Evolutionary conservation across 2,329 filamentous ascomycete species (phyloP).

Genomic region (Fusarium newnesense): DNA sequence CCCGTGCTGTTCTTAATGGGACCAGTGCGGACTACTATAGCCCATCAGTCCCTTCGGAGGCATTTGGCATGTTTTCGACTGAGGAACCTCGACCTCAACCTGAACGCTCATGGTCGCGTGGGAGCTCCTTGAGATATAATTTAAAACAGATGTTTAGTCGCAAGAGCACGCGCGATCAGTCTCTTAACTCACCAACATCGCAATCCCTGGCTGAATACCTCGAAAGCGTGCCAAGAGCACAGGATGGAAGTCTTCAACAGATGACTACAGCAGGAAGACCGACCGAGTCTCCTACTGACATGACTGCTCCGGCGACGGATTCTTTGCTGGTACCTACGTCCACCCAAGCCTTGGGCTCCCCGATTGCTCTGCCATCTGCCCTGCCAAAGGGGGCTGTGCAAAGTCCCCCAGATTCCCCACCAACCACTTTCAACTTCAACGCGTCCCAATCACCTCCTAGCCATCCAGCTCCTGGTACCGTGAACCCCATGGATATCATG

Average conservation of each 20-base stretch:
- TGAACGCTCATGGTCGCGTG: conserved; percentile 45
- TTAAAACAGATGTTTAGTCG: conserved; percentile 51
- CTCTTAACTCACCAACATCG: conserved; percentile 43
- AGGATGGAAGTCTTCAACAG: conserved; percentile 36
- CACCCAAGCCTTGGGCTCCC: conserved; percentile 36
- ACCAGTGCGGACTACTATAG: conserved; percentile 56
- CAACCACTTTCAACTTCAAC: conserved; percentile 36
- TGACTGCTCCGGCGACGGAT: conserved; percentile 33
- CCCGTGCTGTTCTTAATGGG: conserved; percentile 48
- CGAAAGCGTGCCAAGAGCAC: conserved; percentile 16
- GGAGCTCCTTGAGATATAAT: conserved; percentile 51
- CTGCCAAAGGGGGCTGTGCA: conserved; percentile 30
- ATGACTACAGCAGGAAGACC: conserved; percentile 39
- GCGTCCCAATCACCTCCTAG: conserved; percentile 46
- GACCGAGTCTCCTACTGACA: conserved; percentile 48
- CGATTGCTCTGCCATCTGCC: conserved; percentile 33
- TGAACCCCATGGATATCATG: conserved; percentile 66
- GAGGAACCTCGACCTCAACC: conserved; percentile 38
- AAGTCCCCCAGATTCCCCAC: conserved; percentile 44
- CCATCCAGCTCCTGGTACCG: conserved; percentile 57
- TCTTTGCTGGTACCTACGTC: conserved; percentile 23
- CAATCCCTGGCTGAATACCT: conserved; percentile 28
- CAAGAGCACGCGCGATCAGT: conserved; percentile 47
- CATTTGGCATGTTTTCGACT: conserved; percentile 52
- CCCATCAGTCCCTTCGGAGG: conserved; percentile 53